phyloP scores from a whole-genome alignment of 306 rosid species.

The Quercus suber region DNA sequence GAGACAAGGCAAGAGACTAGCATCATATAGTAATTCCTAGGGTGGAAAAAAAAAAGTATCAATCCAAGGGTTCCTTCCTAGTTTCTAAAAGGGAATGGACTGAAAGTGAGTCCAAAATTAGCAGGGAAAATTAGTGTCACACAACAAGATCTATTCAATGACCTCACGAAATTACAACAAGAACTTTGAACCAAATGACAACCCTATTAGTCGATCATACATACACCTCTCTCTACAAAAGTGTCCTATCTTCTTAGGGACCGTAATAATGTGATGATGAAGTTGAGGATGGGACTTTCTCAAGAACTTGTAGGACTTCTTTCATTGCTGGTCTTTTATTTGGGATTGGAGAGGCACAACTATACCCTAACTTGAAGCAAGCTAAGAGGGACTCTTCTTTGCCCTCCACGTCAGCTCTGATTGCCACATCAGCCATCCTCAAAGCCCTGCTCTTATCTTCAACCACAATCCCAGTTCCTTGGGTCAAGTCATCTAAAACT shows the following conservation, averaged over 20 bases:
- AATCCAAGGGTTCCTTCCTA: neutral
- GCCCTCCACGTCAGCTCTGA: constrained; percentile 83
- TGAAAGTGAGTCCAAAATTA: neutral
- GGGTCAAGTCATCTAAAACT: constrained; percentile 70
- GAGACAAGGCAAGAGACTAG: neutral
- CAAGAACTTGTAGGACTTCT: constrained; percentile 75
- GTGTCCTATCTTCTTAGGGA: constrained; percentile 26
- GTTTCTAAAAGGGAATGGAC: neutral
- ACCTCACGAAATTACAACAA: constrained; percentile 26
- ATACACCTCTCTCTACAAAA: constrained; percentile 55
- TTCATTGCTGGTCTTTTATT: constrained; percentile 92
- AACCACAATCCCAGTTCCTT: constrained; percentile 45
- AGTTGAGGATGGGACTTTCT: constrained; percentile 56
- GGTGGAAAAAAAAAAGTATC: neutral
- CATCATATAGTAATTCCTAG: too few species aligned
- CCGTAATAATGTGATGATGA: constrained; percentile 46
- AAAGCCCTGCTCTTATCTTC: constrained; percentile 72
- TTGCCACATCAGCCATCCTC: constrained; percentile 72
- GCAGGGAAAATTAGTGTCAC: constrained; percentile 22
- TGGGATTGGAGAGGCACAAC: constrained; percentile 70
- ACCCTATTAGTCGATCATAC: constrained; percentile 39
- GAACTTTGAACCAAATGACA: neutral
- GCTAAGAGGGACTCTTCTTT: constrained; percentile 68
- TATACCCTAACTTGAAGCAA: constrained; percentile 74
- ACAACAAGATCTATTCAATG: constrained; percentile 16